A percentile compares a stretch with the other conserved stretches of the same genome.
These are phyloP conservation scores for Aphanoascus verrucosus DNA, from an alignment of 2,329 filamentous ascomycete species.

Conservation along the genomic window DNA sequence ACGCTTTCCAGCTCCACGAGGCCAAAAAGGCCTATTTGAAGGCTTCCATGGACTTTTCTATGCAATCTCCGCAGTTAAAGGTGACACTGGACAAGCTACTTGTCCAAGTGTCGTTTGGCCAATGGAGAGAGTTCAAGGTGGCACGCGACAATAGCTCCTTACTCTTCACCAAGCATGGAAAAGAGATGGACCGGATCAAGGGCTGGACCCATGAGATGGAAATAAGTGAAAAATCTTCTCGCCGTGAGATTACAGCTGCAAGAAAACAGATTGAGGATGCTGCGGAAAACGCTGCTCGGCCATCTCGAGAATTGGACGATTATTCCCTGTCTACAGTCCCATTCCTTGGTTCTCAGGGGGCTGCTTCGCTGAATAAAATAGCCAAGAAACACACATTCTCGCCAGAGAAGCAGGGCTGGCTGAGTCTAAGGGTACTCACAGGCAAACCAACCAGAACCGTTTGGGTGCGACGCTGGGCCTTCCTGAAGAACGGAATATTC, in stretches of 20 bases:
- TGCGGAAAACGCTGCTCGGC: slow-evolving; percentile 59
- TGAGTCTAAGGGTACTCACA: slow-evolving; percentile 69
- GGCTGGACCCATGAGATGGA: slow-evolving; percentile 96
- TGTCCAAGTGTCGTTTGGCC: slow-evolving; percentile 71
- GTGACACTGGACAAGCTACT: slow-evolving; percentile 75
- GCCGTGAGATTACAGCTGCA: slow-evolving; percentile 66
- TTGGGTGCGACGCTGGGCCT: slow-evolving; percentile 91
- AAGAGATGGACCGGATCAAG: slow-evolving; percentile 81
- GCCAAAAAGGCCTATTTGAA: slow-evolving; percentile 82
- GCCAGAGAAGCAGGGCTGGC: slow-evolving; percentile 85
- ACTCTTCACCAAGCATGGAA: slow-evolving; percentile 54
- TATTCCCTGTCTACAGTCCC: slow-evolving; percentile 85
- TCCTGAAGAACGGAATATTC: slow-evolving; percentile 90
- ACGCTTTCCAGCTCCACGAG: slow-evolving; percentile 92
- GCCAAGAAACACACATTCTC: slow-evolving; percentile 33
- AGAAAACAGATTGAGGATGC: slow-evolving; percentile 71
- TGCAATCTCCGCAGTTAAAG: slow-evolving; percentile 74
- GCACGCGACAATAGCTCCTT: slow-evolving; percentile 55
- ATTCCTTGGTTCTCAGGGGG: slow-evolving; percentile 61
- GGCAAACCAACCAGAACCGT: slow-evolving; percentile 83
- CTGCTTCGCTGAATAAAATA: slow-evolving; percentile 51
- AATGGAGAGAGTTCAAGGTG: slow-evolving; percentile 75
- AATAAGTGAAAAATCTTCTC: slow-evolving; percentile 70
- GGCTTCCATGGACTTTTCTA: slow-evolving; percentile 85
- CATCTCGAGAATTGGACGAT: slow-evolving; percentile 84